These are phyloP conservation scores for Filobasidium floriforme DNA, from an alignment of 768 basidiomycete species.

Conservation along the genomic window DNA sequence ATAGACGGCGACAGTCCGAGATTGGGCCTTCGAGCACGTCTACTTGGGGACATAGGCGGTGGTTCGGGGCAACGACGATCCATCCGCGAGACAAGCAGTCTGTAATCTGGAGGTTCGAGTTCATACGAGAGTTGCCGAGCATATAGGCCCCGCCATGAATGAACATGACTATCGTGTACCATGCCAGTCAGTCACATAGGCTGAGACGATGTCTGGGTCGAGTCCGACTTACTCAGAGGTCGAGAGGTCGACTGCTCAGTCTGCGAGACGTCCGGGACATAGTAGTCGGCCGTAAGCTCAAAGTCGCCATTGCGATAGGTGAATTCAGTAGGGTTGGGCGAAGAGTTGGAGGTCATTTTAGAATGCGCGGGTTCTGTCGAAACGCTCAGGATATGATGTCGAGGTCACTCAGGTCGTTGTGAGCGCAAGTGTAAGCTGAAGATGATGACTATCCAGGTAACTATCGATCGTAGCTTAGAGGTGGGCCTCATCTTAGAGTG, in stretches of 20 bases:
- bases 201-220: too few relatives aligned
- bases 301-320: background rate
- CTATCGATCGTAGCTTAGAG: too few relatives aligned
- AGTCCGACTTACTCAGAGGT: conserved; percentile 7
- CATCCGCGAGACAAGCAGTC: background rate
- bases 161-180: conserved; percentile 1
- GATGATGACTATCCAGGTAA: too few relatives aligned
- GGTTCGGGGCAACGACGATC: conserved; percentile 3
- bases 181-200: background rate
- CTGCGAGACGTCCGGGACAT: background rate
- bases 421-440: too few relatives aligned
- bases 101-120: background rate
- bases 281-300: conserved; percentile 3
- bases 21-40: conserved; percentile 1
- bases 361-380: too few relatives aligned
- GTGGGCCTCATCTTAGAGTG: too few relatives aligned
- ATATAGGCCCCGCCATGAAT: conserved; percentile 3
- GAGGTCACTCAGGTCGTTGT: too few relatives aligned
- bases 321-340: background rate
- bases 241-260: background rate
- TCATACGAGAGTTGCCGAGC: conserved; percentile 7
- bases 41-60: conserved; percentile 2
- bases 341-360: background rate
- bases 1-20: background rate
- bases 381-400: too few relatives aligned